These are phyloP conservation scores for Salvia splendens DNA, from an alignment of 257 asterid species.

Conservation along the genomic window DNA sequence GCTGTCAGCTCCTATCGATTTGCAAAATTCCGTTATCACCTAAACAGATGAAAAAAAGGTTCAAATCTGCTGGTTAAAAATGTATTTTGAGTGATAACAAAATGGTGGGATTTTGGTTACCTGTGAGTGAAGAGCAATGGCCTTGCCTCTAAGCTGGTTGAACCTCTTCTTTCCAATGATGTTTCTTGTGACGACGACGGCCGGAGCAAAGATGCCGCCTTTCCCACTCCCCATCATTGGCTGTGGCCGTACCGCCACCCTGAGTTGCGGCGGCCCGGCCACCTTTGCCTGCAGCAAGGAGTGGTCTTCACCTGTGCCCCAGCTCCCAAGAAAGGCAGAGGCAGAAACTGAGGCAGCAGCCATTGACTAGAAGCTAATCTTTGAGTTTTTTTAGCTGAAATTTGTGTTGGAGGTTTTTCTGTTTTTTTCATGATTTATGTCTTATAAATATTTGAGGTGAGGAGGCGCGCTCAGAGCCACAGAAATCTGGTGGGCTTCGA, in stretches of 20 bases:
- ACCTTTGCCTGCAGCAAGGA: constrained; percentile 43
- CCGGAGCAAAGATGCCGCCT: constrained; percentile 83
- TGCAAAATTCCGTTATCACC: constrained; percentile 95
- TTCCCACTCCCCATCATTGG: constrained; percentile 88
- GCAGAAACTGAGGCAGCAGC: constrained; percentile 55
- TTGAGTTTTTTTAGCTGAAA: constrained; percentile 8
- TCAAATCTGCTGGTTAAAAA: background rate
- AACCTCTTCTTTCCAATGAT: constrained; percentile 84
- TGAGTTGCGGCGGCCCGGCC: constrained; percentile 36
- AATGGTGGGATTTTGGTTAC: constrained; percentile 27
- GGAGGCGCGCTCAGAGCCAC: constrained; percentile 42
- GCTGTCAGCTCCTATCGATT: constrained; percentile 87
- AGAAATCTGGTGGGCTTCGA: constrained; percentile 38
- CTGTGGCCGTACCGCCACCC: constrained; percentile 44
- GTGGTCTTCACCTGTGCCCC: constrained; percentile 64
- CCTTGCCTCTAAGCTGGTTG: constrained; percentile 91
- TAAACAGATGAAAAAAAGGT: constrained; percentile 23
- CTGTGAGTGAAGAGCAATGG: constrained; percentile 97
- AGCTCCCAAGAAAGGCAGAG: constrained; percentile 64
- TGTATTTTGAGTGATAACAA: too few relatives aligned
- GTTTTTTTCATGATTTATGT: background rate
- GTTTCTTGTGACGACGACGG: constrained; percentile 63
- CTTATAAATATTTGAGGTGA: constrained; percentile 21
- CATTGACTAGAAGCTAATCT: constrained; percentile 35
- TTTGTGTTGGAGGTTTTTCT: constrained; percentile 29